phyloP scores from a whole-genome alignment of 1,284 basidiomycete species.

The Trichosporon faecale region DNA sequence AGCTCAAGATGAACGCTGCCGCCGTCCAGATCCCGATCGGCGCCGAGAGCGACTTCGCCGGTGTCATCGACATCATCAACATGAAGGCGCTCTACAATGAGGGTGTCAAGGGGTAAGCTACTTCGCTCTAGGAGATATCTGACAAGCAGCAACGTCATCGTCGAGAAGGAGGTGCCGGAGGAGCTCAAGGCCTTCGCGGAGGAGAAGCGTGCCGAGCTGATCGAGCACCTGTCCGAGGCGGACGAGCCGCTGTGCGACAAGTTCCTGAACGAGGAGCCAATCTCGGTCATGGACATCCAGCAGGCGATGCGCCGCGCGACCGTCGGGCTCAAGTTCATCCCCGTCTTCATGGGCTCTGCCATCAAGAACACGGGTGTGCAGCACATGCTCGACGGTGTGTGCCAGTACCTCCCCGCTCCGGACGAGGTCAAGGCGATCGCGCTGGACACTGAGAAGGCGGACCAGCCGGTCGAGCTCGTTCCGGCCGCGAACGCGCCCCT shows the following conservation, averaged over 20 bases:
- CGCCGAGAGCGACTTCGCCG: slow-evolving; percentile 78
- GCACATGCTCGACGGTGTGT: slow-evolving; percentile 89
- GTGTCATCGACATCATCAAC: slow-evolving; percentile 89
- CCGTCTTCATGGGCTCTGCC: slow-evolving; percentile 95
- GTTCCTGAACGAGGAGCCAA: slow-evolving; percentile 78
- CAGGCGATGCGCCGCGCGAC: slow-evolving; percentile 87
- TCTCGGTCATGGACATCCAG: slow-evolving; percentile 70
- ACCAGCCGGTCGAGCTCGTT: slow-evolving; percentile 66
- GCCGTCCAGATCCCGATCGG: slow-evolving; percentile 98
- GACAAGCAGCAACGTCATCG: slow-evolving; percentile 64
- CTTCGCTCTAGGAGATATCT: no score
- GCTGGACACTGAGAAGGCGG: slow-evolving; percentile 72
- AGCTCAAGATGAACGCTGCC: slow-evolving; percentile 88
- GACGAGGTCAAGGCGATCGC: slow-evolving; percentile 76
- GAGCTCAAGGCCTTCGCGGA: slow-evolving; percentile 68
- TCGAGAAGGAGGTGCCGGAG: slow-evolving; percentile 84
- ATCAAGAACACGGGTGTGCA: slow-evolving; percentile 98
- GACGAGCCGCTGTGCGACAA: slow-evolving; percentile 93
- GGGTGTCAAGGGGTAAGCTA: slow-evolving; percentile 81
- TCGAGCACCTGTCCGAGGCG: slow-evolving; percentile 93
- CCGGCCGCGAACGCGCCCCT: slow-evolving; percentile 82
- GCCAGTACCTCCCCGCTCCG: slow-evolving; percentile 91
- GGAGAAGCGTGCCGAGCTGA: slow-evolving; percentile 81
- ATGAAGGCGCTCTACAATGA: slow-evolving; percentile 96
- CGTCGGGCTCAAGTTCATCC: slow-evolving; percentile 82